Conservation (phyloP, 169 alveolate genomes). For the Plasmodium gonderi region DNA sequence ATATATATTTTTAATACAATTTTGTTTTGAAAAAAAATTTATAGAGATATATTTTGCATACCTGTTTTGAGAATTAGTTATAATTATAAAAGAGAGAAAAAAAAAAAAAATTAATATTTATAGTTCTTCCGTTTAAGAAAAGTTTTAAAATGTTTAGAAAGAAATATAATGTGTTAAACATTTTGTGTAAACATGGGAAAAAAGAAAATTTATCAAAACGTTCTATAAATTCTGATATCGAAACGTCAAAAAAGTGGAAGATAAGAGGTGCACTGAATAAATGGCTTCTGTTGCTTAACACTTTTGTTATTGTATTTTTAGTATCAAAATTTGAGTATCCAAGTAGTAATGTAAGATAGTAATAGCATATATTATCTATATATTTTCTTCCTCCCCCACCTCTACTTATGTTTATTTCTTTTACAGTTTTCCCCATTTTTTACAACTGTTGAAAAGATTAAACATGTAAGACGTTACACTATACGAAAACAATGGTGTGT, state of each 20-base stretch:
- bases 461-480: background rate
- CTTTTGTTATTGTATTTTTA: conserved; percentile 2
- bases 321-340: background rate
- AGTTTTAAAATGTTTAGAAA: background rate
- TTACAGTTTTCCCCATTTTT: background rate
- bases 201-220: background rate
- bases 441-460: background rate
- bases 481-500: background rate
- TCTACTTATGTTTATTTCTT: background rate
- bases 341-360: background rate
- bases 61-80: background rate
- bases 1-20: background rate
- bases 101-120: background rate
- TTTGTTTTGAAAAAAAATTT: background rate
- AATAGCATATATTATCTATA: too few relatives aligned
- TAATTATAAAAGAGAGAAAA: background rate
- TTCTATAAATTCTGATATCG: background rate
- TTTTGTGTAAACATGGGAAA: background rate
- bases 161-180: background rate
- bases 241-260: background rate
- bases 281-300: background rate
- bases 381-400: background rate
- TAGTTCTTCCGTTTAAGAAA: background rate
- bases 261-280: background rate
- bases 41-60: background rate